Evolutionary conservation across 2,329 filamentous ascomycete species (phyloP), one percentile per base, ranked within the genome.

Genomic region (Claviceps cyperi): DNA sequence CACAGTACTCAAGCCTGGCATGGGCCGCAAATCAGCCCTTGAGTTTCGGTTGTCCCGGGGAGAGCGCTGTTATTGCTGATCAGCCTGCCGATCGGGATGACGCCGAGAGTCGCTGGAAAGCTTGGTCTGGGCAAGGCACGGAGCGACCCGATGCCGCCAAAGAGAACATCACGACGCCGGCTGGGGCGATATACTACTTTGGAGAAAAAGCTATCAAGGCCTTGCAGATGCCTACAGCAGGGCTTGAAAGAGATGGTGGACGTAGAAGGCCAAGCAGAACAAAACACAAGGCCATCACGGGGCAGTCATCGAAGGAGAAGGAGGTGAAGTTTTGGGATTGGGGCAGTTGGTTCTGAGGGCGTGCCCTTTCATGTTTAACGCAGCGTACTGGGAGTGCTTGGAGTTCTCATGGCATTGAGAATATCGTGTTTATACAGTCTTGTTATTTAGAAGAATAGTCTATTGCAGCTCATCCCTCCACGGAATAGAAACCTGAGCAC

Each of bases 401-500:
- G 28, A 32, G 4, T 32, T 32, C 28, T 32, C 28, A 32, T 4
- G 28, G 9, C 28, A 32, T 32, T 32, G 28, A 4, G 28, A 32
- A 32, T 32, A 32, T 32, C 9, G 28, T 32, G 9, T 32, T 32
- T 11, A 32, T 32, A 11, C 28, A 32, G 28, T 32, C 28, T 32
- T 32, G 28, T 32, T 32, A 32, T 32, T 32, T 32, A 32, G 28
- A 32, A 32, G 28, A 32, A 32, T 32, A 11, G 50, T 49, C 54
- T 61, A 63, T 46, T 62, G 57, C 51, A 71, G 56, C 58, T 71
- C 68, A 50, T 70, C 63, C 55, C 63, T 67, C 69, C 69, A 71
- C 1, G 69, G 69, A 52, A 71, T 71, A 39, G 69, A 71, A 43
- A 63, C 57, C 49, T 70, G 69, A 14, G 68, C 68, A n/a, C 68